A percentile compares a stretch with the other conserved stretches of the same genome.
Evolutionary conservation across 2,329 filamentous ascomycete genomes (phyloP).

Genomic region (Plenodomus tracheiphilus): DNA sequence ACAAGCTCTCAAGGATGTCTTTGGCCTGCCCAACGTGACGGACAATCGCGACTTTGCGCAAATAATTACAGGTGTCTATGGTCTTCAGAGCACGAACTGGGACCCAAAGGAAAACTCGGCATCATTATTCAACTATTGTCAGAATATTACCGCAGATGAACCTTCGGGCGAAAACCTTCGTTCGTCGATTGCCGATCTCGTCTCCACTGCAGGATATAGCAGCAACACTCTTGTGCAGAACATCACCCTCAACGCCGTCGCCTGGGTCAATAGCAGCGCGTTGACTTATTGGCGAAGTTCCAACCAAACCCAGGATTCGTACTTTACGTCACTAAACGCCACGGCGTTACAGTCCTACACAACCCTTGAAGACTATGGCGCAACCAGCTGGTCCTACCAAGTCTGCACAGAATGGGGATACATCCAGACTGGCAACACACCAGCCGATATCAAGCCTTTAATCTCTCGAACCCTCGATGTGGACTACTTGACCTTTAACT

Average conservation of each 20-base stretch:
- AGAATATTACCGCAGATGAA: conserved; percentile 55
- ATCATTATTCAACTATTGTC: conserved; percentile 55
- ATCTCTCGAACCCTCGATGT: conserved; percentile 72
- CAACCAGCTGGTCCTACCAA: conserved; percentile 60
- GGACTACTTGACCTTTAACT: conserved; percentile 64
- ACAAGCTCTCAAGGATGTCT: conserved; percentile 56
- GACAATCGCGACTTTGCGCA: conserved; percentile 59
- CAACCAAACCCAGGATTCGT: conserved; percentile 51
- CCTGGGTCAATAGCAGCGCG: conserved; percentile 54
- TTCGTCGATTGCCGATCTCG: conserved; percentile 49
- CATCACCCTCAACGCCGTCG: conserved; percentile 60
- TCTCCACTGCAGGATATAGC: conserved; percentile 55
- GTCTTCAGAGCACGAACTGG: conserved; percentile 61
- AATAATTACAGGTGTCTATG: conserved; percentile 50
- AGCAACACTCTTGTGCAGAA: conserved; percentile 50
- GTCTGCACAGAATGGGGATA: conserved; percentile 68
- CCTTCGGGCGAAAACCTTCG: conserved; percentile 41
- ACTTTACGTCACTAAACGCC: conserved; percentile 55
- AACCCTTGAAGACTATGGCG: conserved; percentile 18
- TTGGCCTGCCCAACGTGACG: conserved; percentile 55
- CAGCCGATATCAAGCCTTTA: conserved; percentile 65
- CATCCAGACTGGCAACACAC: conserved; percentile 73
- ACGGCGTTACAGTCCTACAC: conserved; percentile 31
- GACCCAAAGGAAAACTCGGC: conserved; percentile 57
- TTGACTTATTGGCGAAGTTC: conserved; percentile 45